Evolutionary conservation across 805 yeast species (phyloP).

Genomic region (Deakozyma indianensis): DNA sequence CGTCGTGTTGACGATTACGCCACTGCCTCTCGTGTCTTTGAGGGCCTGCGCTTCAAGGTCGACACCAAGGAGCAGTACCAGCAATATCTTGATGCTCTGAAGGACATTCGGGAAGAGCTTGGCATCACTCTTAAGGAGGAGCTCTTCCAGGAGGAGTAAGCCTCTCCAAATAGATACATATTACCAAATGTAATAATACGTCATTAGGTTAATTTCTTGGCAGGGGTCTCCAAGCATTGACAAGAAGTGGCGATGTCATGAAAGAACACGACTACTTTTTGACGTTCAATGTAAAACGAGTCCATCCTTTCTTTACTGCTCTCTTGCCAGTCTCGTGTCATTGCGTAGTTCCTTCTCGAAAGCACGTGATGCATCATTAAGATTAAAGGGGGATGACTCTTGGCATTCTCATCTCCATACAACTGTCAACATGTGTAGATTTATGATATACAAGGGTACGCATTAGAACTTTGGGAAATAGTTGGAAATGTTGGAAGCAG

Average conservation of each 20-base stretch:
- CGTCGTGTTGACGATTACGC: conserved; percentile 99
- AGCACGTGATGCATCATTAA: no score
- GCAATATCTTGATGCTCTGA: conserved; percentile 90
- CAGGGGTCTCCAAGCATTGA: no score
- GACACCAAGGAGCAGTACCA: conserved; percentile 88
- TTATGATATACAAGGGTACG: conserved; percentile 62
- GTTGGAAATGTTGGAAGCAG: not conserved
- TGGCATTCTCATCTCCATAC: no score
- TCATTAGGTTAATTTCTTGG: no score
- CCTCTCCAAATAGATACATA: not conserved
- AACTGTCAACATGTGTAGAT: conserved; percentile 72
- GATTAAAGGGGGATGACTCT: no score
- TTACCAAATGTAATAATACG: not conserved
- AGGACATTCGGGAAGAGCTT: conserved; percentile 79
- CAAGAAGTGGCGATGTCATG: no score
- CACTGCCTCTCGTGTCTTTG: conserved; percentile 96
- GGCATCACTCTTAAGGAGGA: conserved; percentile 92
- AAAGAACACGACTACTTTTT: no score
- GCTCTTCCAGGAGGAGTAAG: conserved; percentile 32
- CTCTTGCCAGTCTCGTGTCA: no score
- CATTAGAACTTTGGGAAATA: not conserved
- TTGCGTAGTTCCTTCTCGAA: no score
- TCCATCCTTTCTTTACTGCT: no score
- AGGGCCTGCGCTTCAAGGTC: conserved; percentile 88
- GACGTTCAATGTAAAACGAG: no score